phyloP scores from a whole-genome alignment of 2,329 filamentous ascomycete genomes.

The Pseudogymnoascus sp. region DNA sequence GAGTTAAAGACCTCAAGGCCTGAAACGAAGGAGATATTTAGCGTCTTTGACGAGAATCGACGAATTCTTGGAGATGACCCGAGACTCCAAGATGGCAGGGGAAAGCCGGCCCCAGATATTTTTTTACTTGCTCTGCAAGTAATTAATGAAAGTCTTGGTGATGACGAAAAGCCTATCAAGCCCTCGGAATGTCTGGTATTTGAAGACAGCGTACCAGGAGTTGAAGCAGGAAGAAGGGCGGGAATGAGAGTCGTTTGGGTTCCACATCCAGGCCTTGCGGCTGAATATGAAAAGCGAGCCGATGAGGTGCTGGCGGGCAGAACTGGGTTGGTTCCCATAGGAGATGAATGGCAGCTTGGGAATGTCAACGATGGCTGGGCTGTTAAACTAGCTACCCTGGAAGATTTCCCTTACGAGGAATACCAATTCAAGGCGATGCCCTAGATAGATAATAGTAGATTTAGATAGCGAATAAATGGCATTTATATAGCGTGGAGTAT shows the following conservation, averaged over 20 bases:
- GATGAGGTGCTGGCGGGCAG: constrained; percentile 64
- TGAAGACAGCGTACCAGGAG: constrained; percentile 88
- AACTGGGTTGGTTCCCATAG: constrained; percentile 23
- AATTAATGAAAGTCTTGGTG: constrained; percentile 67
- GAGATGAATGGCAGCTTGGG: constrained; percentile 43
- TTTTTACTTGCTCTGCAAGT: constrained; percentile 78
- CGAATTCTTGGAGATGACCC: constrained; percentile 78
- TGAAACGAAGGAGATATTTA: constrained; percentile 40
- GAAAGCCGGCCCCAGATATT: constrained; percentile 92
- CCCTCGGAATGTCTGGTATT: constrained; percentile 95
- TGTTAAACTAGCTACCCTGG: constrained; percentile 29
- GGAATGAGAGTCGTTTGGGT: constrained; percentile 95
- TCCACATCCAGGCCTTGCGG: constrained; percentile 70
- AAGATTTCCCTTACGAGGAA: constrained; percentile 32
- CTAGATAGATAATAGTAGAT: neutral
- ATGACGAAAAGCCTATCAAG: constrained; percentile 55
- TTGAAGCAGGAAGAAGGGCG: constrained; percentile 81
- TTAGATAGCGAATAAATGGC: neutral
- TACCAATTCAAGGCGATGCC: constrained; percentile 20
- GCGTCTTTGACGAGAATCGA: constrained; percentile 59
- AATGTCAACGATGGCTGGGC: constrained; percentile 33
- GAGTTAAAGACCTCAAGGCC: neutral
- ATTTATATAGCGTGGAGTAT: neutral
- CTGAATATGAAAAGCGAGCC: constrained; percentile 69
- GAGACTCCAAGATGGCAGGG: constrained; percentile 68